Percentiles rank a stretch among this genome's conserved stretches.
These are phyloP conservation scores for Diaporthe citri DNA, from an alignment of 2,329 filamentous ascomycete species.

Conservation along the genomic window DNA sequence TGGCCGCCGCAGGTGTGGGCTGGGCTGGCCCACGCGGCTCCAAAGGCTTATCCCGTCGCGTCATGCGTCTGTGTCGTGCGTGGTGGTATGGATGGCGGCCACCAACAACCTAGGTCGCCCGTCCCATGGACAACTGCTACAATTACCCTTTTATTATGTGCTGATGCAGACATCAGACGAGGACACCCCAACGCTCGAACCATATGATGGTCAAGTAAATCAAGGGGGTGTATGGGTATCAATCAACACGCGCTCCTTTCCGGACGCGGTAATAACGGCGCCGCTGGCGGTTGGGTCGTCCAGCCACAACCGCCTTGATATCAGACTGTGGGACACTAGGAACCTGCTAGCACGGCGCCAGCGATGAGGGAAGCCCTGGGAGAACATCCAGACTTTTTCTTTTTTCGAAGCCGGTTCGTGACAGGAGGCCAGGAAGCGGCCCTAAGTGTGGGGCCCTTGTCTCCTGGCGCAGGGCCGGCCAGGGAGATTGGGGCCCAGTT, in stretches of 20 bases:
- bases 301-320: conserved; percentile 1
- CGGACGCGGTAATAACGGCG: neutral
- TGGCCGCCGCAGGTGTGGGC: neutral
- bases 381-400: conserved; percentile 3
- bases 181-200: neutral
- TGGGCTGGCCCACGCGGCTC: neutral
- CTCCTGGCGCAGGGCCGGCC: neutral
- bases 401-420: conserved; percentile 20
- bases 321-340: conserved; percentile 20
- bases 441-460: neutral
- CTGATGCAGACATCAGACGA: neutral
- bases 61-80: neutral
- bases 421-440: neutral
- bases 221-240: neutral
- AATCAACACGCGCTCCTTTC: neutral
- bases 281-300: conserved; percentile 1
- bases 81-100: neutral
- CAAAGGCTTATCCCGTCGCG: conserved; percentile 9
- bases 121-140: neutral
- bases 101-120: neutral
- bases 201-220: neutral
- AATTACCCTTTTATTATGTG: neutral
- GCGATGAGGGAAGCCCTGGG: neutral
- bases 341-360: conserved; percentile 7
- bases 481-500: conserved; percentile 16